These are phyloP conservation scores for Filobasidium floriforme DNA, from an alignment of 768 basidiomycete species.

Conservation along the genomic window DNA sequence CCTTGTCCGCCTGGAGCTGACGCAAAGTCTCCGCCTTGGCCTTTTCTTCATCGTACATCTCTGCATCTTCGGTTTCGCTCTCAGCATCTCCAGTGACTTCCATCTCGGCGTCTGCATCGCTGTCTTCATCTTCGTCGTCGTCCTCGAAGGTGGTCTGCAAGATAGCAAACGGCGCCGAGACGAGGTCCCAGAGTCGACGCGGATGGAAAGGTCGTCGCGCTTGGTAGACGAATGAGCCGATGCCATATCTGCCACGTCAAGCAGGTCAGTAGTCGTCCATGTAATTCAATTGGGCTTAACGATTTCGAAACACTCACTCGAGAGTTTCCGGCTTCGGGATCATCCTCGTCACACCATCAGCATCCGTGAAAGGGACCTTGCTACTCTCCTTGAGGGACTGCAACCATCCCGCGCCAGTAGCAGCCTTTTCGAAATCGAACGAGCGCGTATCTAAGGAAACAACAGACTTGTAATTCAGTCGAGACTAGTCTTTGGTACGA, in stretches of 20 bases:
- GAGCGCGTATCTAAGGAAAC: not conserved
- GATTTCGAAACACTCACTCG: slow-evolving; percentile 27
- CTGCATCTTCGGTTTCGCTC: slow-evolving; percentile 19
- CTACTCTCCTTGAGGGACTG: slow-evolving; percentile 36
- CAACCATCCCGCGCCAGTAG: slow-evolving; percentile 41
- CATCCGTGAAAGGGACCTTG: slow-evolving; percentile 25
- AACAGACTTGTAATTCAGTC: not conserved
- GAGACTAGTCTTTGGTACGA: not conserved
- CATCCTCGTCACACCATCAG: slow-evolving; percentile 26
- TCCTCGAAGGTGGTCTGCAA: slow-evolving; percentile 36
- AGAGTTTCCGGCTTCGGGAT: slow-evolving; percentile 40
- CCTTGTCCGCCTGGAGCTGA: slow-evolving; percentile 29
- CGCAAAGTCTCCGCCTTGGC: slow-evolving; percentile 24
- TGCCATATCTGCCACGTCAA: slow-evolving; percentile 33
- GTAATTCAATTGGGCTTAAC: not conserved
- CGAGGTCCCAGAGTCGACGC: slow-evolving; percentile 38
- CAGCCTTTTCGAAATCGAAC: slow-evolving; percentile 35
- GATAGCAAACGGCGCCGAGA: slow-evolving; percentile 39
- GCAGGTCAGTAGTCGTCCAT: too few species aligned
- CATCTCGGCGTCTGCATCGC: not conserved
- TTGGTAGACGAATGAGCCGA: slow-evolving; percentile 40
- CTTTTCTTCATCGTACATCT: slow-evolving; percentile 25
- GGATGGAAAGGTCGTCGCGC: slow-evolving; percentile 45
- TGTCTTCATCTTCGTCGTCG: slow-evolving; percentile 14
- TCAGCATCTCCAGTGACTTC: slow-evolving; percentile 1